Conservation (phyloP, 2,329 filamentous ascomycete genomes). For the Blastomyces percursus region DNA sequence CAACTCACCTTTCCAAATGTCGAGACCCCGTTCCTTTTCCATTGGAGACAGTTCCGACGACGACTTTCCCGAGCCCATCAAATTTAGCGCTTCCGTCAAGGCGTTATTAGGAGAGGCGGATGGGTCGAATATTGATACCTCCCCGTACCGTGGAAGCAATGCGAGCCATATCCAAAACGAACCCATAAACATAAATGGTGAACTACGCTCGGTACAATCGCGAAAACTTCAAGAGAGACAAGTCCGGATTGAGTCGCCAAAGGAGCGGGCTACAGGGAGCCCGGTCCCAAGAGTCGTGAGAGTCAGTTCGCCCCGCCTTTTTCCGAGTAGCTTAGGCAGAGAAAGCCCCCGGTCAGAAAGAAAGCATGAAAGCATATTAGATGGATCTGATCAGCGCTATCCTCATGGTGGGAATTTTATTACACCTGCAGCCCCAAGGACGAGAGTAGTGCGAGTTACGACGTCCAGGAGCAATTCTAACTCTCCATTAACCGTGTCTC, state of each 20-base stretch:
- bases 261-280: slow-evolving; percentile 31
- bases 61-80: slow-evolving; percentile 82
- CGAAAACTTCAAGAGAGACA: slow-evolving; percentile 20
- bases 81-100: slow-evolving; percentile 85
- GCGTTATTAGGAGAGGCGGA: slow-evolving; percentile 57
- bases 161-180: slow-evolving; percentile 13
- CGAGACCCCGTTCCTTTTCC: slow-evolving; percentile 13
- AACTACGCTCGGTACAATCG: slow-evolving; percentile 1
- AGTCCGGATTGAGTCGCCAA: slow-evolving; percentile 28
- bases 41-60: slow-evolving; percentile 82
- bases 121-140: slow-evolving; percentile 45
- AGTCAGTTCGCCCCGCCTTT: slow-evolving; percentile 22
- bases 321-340: slow-evolving; percentile 23
- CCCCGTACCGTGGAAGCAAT: slow-evolving; percentile 32
- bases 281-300: slow-evolving; percentile 34
- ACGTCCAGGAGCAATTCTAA: slow-evolving; percentile 32
- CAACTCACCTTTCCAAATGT: slow-evolving; percentile 16
- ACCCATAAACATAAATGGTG: slow-evolving; percentile 4
- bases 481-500: slow-evolving; percentile 31
- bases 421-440: slow-evolving; percentile 37
- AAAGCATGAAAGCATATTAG: slow-evolving; percentile 22
- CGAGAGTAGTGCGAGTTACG: slow-evolving; percentile 34
- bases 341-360: slow-evolving; percentile 32
- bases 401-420: slow-evolving; percentile 29
- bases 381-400: slow-evolving; percentile 1